A percentile compares a stretch with the other conserved stretches of the same genome.
phyloP scores from a whole-genome alignment of 1,284 basidiomycete species.

The Trametes polyzona region DNA sequence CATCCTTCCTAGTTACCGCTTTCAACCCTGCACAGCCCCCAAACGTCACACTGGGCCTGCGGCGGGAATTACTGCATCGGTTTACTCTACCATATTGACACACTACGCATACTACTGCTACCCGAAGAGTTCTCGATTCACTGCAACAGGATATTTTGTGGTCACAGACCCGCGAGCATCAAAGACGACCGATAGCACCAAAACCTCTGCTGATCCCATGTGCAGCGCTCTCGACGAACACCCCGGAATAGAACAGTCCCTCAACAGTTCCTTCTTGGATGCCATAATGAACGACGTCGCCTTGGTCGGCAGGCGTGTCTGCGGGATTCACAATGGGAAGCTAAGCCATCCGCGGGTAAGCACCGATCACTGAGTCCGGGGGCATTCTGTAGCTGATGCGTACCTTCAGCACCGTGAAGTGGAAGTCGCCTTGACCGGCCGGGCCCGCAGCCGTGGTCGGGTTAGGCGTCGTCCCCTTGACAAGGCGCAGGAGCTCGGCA shows the following conservation, averaged over 20 bases:
- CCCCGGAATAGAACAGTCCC: constrained; percentile 57
- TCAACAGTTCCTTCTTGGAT: constrained; percentile 60
- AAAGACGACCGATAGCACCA: neutral
- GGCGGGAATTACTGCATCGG: too few relatives aligned
- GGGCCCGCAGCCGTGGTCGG: constrained; percentile 43
- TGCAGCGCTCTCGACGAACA: constrained; percentile 38
- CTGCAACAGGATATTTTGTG: too few relatives aligned
- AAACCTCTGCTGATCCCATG: neutral
- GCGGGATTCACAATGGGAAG: constrained; percentile 54
- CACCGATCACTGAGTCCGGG: constrained; percentile 3
- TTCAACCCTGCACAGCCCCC: too few relatives aligned
- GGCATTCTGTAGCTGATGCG: constrained; percentile 5
- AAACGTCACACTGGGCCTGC: too few relatives aligned
- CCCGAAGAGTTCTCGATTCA: too few relatives aligned
- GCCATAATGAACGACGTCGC: constrained; percentile 59
- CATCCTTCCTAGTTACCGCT: too few relatives aligned
- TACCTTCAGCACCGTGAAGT: constrained; percentile 61
- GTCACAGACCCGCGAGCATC: too few relatives aligned
- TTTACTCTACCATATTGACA: too few relatives aligned
- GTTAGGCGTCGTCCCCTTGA: constrained; percentile 48
- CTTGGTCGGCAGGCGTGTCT: constrained; percentile 49
- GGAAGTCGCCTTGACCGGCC: constrained; percentile 60
- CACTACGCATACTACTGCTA: too few relatives aligned
- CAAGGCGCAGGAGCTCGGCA: constrained; percentile 40
- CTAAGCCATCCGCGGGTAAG: constrained; percentile 37